Conservation (phyloP, 2,329 filamentous ascomycete genomes). For the Calonectria ilicicola region DNA sequence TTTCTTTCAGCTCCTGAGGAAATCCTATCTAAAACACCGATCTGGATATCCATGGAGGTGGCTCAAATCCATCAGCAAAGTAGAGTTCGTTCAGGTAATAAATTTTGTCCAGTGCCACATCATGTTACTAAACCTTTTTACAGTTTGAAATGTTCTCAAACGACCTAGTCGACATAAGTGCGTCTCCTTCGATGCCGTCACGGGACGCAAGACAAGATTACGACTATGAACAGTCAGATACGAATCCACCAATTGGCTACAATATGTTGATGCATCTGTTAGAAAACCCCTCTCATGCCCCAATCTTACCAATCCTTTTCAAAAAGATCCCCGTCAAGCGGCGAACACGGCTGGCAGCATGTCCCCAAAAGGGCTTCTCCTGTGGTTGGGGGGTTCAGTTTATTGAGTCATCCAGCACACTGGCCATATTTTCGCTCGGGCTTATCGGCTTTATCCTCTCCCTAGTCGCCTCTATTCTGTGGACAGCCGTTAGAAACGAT, state of each 20-base stretch:
- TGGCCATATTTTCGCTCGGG: neutral
- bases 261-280: constrained; percentile 19
- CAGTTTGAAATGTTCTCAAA: neutral
- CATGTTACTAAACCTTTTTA: no score
- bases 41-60: neutral
- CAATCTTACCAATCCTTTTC: constrained; percentile 13
- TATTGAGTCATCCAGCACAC: neutral
- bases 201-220: neutral
- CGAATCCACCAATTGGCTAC: constrained; percentile 12
- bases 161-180: neutral
- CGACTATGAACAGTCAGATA: constrained; percentile 18
- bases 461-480: neutral
- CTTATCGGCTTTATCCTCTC: neutral
- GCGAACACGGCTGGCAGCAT: neutral
- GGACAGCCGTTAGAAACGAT: neutral
- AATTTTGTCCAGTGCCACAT: neutral
- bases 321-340: constrained; percentile 14
- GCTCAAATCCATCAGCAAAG: neutral
- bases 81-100: constrained; percentile 19
- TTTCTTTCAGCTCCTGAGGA: constrained; percentile 2
- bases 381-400: neutral
- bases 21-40: neutral
- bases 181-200: neutral
- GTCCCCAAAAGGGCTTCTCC: neutral
- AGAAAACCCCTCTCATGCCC: constrained; percentile 20